These are phyloP conservation scores for Monascus purpureus DNA, from an alignment of 495 filamentous ascomycete genomes.

Conservation along the genomic window DNA sequence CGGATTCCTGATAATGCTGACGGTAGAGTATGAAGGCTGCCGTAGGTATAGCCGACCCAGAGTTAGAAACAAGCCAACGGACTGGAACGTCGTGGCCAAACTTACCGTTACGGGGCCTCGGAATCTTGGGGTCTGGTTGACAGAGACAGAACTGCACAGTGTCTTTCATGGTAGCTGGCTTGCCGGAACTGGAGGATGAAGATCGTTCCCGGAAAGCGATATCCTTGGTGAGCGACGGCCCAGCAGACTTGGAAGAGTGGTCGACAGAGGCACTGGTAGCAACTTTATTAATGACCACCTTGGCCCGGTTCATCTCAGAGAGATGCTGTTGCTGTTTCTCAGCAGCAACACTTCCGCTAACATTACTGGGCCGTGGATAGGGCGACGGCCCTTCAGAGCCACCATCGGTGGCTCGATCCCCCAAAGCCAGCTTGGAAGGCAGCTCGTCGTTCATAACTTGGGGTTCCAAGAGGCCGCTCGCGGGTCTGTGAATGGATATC, in stretches of 20 bases:
- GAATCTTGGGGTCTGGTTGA: conserved; percentile 85
- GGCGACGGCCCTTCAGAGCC: not conserved
- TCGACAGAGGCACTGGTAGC: conserved; percentile 6
- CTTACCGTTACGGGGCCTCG: conserved; percentile 89
- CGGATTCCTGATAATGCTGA: conserved; percentile 75
- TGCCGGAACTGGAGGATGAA: conserved; percentile 18
- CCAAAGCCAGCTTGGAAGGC: conserved; percentile 8
- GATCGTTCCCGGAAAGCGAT: conserved; percentile 15
- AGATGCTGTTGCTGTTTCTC: too few relatives aligned
- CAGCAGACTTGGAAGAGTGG: conserved; percentile 2
- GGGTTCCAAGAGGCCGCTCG: conserved; percentile 32
- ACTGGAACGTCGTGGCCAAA: conserved; percentile 9
- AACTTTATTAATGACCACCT: conserved; percentile 9
- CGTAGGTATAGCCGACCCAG: not conserved
- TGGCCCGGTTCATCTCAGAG: conserved; percentile 14
- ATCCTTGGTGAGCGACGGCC: conserved; percentile 6
- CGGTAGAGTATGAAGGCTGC: conserved; percentile 96
- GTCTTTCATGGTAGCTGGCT: conserved; percentile 18
- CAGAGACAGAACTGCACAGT: conserved; percentile 73
- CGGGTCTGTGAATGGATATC: conserved; percentile 16
- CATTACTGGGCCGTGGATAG: not conserved
- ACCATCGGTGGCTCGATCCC: not conserved
- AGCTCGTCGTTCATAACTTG: conserved; percentile 35
- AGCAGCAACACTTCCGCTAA: not conserved
- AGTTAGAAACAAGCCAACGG: conserved; percentile 5